Evolutionary conservation across 805 yeast genomes (phyloP).

Genomic region (Ascoidea asiatica): DNA sequence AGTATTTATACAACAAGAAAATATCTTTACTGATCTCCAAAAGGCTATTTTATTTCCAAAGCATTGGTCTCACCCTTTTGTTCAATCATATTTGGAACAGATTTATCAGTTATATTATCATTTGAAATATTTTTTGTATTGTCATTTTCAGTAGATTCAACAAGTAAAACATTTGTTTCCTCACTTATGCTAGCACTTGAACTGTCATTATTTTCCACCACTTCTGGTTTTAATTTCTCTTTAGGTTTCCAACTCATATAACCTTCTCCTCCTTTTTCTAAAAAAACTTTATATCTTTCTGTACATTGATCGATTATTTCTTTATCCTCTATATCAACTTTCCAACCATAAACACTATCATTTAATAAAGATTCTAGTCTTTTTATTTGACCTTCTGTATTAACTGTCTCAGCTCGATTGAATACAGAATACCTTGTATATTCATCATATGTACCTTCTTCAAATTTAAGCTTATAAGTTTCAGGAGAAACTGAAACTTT

Average conservation of each 20-base stretch:
- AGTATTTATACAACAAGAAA: no score
- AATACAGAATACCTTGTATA: constrained; percentile 51
- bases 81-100: no score
- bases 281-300: neutral
- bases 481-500: constrained; percentile 69
- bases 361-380: neutral
- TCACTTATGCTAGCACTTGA: no score
- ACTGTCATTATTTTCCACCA: no score
- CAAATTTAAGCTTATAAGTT: constrained; percentile 72
- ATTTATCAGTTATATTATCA: no score
- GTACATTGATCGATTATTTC: neutral
- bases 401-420: constrained; percentile 7
- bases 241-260: neutral
- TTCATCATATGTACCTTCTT: constrained; percentile 65
- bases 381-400: neutral
- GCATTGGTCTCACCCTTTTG: no score
- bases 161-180: no score
- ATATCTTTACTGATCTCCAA: no score
- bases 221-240: no score
- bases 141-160: no score
- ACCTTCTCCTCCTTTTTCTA: neutral
- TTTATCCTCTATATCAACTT: neutral
- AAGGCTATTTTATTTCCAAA: no score
- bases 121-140: no score
- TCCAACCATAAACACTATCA: neutral